Evolutionary conservation across 345 rosid species (phyloP).

Genomic region (Populus simonii): DNA sequence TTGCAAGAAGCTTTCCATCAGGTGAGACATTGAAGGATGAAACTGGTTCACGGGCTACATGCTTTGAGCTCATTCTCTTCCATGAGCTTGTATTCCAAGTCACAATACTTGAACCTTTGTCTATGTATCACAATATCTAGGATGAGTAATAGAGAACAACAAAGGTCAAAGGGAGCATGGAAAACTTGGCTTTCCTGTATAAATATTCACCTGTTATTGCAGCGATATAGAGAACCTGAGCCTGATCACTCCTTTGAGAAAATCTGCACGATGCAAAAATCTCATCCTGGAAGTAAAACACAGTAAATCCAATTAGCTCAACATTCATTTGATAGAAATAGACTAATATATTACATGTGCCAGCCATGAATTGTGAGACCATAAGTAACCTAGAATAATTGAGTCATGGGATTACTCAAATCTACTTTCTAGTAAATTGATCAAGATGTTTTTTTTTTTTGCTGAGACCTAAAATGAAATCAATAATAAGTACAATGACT

Average conservation of each 20-base stretch:
- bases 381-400: background rate
- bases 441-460: background rate
- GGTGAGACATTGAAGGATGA: slow-evolving; percentile 73
- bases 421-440: background rate
- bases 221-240: slow-evolving; percentile 57
- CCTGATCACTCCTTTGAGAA: slow-evolving; percentile 44
- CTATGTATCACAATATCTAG: slow-evolving; percentile 29
- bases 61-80: slow-evolving; percentile 58
- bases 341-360: background rate
- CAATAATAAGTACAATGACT: background rate
- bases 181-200: background rate
- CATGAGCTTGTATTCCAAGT: slow-evolving; percentile 69
- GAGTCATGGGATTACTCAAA: background rate
- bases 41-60: slow-evolving; percentile 48
- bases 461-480: background rate
- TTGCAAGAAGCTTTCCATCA: slow-evolving; percentile 75
- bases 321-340: background rate
- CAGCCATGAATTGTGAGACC: background rate
- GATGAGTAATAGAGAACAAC: background rate
- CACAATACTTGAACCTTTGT: slow-evolving; percentile 60
- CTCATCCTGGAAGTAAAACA: slow-evolving; percentile 61
- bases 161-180: background rate
- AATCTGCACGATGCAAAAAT: slow-evolving; percentile 75
- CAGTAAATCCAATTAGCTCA: slow-evolving; percentile 15
- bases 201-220: slow-evolving; percentile 64